Base-by-base conservation (phyloP, 177 flowering plant species). In the Vitis hybrid region DNA sequence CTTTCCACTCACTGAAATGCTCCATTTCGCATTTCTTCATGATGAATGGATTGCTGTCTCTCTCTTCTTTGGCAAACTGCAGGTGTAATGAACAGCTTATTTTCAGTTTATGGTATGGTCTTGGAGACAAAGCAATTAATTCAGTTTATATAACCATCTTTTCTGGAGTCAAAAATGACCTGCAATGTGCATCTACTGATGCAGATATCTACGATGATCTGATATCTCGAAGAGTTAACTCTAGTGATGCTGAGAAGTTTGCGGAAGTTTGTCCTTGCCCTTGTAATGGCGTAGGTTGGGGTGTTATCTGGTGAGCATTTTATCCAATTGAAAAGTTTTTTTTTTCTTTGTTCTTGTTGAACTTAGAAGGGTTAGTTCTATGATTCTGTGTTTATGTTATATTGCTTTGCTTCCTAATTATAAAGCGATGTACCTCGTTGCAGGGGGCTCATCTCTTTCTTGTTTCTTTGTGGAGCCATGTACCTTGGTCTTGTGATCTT, bases 61-160 rank as follows among this genome's bases (percentile, higher is more conserved):
- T 58, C 15, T 57, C 10, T 10, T 61, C 21, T 69, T 26, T 69
- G 45, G 26, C 13, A 5, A 52, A 67, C 49, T 77, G 75, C 87
- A 89, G 94, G 94, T 78, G 97, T 91, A 23, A 91, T 91, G 93
- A 91, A 91, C 86, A 90, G 93, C 77, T 74, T 91, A 79, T 91
- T 91, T 73, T 88, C 97, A 21, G 86, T 88, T 58, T 90, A 88
- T 74, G 97, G 94, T 89, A 87, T 21, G 74, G 32, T 48, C 48
- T 52, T 13, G 26, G 21, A 14, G 19, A 19, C 45, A 40, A 40
- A 40, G 45, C 45, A 19, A 67, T 2, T 14, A 11, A 49, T 0
- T 56, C 10, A 56, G 9, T 30, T 59, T 34, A 40, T 15, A 40
- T 4, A 3, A 15, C 12, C 14, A 62, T 62, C 2, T 71, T 21